Evolutionary conservation across 441 rosid species (phyloP), one percentile per base, ranked within the genome.

Genomic region (Populus hybrid): DNA sequence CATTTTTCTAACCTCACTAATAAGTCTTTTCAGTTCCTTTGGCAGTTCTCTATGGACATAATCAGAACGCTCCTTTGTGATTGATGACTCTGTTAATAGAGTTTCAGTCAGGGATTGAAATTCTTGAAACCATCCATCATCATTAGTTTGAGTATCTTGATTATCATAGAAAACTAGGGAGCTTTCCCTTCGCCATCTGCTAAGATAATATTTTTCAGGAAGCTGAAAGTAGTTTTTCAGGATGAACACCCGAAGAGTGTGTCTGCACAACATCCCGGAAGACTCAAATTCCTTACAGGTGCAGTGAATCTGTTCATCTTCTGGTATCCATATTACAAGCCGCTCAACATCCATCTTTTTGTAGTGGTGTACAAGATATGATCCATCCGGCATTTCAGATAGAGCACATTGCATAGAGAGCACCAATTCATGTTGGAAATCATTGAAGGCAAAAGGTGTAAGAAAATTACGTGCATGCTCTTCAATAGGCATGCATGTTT

Each of bases 211-310:
- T 84, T 92, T 90, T 59, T 89, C 94, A 0, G 96, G 99, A 80
- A 95, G 87, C 79, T 89, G 88, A 79, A 93, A 95, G 82, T 84
- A 93, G 82, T 95, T 93, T 84, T 91, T 95, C 80, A 86, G 75
- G 0, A 80, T n/a, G 63, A 95, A 82, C 8, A 92, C 92, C 24
- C 97, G 87, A 61, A 95, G 88, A 61, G 90, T 80, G 70, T 95
- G 99, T 81, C 99, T 82, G 80, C 98, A 93, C 69, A 95, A 76
- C 70, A 91, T 86, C 79, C 97, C 97, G 0, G 98, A 88, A 76
- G 86, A 90, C 80, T 92, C 94, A 79, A 95, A 93, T 84, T 91
- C 98, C 90, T 95, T 93, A 79, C 98, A 95, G 0, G 99, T 90
- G 84, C 99, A 95, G 71, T 89, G 93, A 67, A 95, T 86, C 74